Percentiles rank a stretch among this genome's conserved stretches.
Conservation (phyloP, 768 basidiomycete species). For the Mycena venus region DNA sequence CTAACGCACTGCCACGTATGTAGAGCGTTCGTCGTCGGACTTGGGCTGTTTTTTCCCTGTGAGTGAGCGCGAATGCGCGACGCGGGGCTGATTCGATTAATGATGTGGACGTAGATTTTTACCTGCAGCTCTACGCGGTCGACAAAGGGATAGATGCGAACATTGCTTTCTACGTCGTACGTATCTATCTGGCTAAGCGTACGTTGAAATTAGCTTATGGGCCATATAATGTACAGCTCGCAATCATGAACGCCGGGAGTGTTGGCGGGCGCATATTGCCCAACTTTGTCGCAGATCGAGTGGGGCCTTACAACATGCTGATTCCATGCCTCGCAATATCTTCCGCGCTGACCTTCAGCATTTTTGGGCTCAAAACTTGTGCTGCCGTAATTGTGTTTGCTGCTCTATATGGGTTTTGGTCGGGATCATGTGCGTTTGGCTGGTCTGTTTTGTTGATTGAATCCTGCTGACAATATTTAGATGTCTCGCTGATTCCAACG, state of each 20-base stretch:
- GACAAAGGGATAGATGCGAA: constrained; percentile 15
- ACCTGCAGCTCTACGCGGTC: constrained; percentile 25
- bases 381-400: constrained; percentile 14
- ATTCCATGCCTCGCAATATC: constrained; percentile 25
- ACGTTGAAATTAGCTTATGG: not conserved
- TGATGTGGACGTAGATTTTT: constrained; percentile 17
- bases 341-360: constrained; percentile 16
- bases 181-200: not conserved
- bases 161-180: constrained; percentile 23
- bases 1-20: not conserved
- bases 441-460: not conserved
- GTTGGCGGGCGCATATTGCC: constrained; percentile 23
- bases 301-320: constrained; percentile 30
- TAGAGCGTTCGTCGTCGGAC: constrained; percentile 27
- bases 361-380: constrained; percentile 6
- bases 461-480: constrained; percentile 34
- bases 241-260: constrained; percentile 25
- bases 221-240: constrained; percentile 13
- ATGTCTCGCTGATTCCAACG: constrained; percentile 56
- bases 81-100: not conserved
- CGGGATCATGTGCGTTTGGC: constrained; percentile 13
- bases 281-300: constrained; percentile 26
- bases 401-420: constrained; percentile 24
- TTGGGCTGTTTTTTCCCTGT: constrained; percentile 30
- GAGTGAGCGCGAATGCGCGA: not conserved